Evolutionary conservation across 305 asterid genomes (phyloP), one percentile per base, ranked within the genome.

Genomic region (Salvia sclarea): DNA sequence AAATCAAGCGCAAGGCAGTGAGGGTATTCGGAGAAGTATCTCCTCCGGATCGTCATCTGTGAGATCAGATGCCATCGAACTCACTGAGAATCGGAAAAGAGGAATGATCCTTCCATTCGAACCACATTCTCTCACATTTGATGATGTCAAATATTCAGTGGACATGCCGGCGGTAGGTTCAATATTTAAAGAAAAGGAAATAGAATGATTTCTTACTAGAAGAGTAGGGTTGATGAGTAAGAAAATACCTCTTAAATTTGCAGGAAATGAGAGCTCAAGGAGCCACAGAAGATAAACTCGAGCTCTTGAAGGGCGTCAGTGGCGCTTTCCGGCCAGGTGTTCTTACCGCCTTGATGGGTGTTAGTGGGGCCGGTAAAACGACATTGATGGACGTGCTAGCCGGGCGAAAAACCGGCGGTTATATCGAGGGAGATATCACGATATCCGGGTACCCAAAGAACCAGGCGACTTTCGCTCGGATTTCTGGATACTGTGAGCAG

Each of bases 301-400:
- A 73, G 70, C 91, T 88, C 25, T 71, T 88, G 72, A 84, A 85
- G 74, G 88, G 88, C 33, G 81, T 89, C 4, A 86, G 91, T 68
- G 96, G 96, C 52, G 82, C 94, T 70, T 86, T 89, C 74, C 76
- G 96, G 72, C 96, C 96, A 0, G 96, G 96, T 0, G 89, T 89
- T 78, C 83, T 89, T 41, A 85, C 96, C 40, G 96, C 96, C 47
- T 67, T 89, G 61, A 85, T 89, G 91, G 96, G 96, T 4, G 89
- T 89, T 18, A 89, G 94, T 67, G 96, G 96, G 41, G 96, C 96
- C 7, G 96, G 96, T 41, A 89, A 89, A 76, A 89, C 94, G 4
- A 89, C 94, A 17, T 52, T 89, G 68, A 89, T 86, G 94, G 96
- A 88, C 40, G 94, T 86, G n/a, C 72, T 88, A 60, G 86, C 94